phyloP scores from a whole-genome alignment of 2,329 filamentous ascomycete genomes.

The Magnaporthiopsis rhizophila region DNA sequence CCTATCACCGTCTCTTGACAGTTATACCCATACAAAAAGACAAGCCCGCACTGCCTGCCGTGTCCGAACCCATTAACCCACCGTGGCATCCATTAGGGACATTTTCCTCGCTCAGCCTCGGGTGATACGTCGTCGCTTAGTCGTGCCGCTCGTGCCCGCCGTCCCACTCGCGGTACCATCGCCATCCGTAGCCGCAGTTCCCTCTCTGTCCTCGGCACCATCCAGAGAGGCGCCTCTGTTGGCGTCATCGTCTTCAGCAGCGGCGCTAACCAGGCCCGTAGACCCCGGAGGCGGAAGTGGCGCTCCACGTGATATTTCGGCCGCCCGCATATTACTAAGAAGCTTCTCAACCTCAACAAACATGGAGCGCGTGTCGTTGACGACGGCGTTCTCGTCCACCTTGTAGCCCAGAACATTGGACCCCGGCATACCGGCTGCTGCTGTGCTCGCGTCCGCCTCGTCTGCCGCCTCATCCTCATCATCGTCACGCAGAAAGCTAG shows the following conservation, averaged over 20 bases:
- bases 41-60: not conserved
- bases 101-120: slow-evolving; percentile 10
- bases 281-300: slow-evolving; percentile 22
- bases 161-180: not conserved
- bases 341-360: slow-evolving; percentile 78
- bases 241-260: slow-evolving; percentile 9
- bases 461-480: slow-evolving; percentile 28
- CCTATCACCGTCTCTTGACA: not conserved
- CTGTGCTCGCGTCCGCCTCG: slow-evolving; percentile 11
- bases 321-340: slow-evolving; percentile 66
- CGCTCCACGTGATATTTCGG: slow-evolving; percentile 49
- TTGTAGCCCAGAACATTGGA: slow-evolving; percentile 48
- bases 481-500: slow-evolving; percentile 44
- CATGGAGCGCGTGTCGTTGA: slow-evolving; percentile 84
- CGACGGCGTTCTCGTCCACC: slow-evolving; percentile 75
- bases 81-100: not conserved
- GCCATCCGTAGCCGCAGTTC: slow-evolving; percentile 1
- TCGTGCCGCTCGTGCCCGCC: slow-evolving; percentile 12
- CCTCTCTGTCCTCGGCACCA: slow-evolving; percentile 12
- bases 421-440: slow-evolving; percentile 31
- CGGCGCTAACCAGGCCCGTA: slow-evolving; percentile 6
- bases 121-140: slow-evolving; percentile 17
- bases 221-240: slow-evolving; percentile 6
- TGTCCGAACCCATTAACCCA: not conserved
- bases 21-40: not conserved